These are phyloP conservation scores for Alternaria novae-zelandiae DNA, from an alignment of 2,329 filamentous ascomycete genomes.

Conservation along the genomic window DNA sequence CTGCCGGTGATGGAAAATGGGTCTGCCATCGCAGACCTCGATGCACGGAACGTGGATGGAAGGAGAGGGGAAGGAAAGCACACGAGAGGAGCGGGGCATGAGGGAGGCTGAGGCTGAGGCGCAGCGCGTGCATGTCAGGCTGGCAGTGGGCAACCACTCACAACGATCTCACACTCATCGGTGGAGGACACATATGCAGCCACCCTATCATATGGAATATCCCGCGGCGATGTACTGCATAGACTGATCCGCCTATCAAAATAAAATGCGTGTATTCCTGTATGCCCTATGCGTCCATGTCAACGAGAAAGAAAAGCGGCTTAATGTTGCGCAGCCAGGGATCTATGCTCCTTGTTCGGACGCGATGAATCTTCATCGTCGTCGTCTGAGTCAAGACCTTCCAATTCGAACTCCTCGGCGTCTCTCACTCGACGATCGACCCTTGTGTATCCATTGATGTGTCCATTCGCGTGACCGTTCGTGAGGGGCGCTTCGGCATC, in stretches of 20 bases:
- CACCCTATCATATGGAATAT: too few species aligned
- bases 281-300: background rate
- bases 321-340: constrained; percentile 23
- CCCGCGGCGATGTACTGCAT: background rate
- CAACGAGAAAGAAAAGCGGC: background rate
- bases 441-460: constrained; percentile 49
- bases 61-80: too few species aligned
- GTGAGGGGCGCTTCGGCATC: constrained; percentile 44
- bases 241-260: rapidly evolving
- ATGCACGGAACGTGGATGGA: too few species aligned
- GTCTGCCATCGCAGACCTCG: background rate
- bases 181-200: background rate
- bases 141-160: background rate
- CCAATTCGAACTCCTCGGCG: constrained; percentile 92
- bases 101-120: background rate
- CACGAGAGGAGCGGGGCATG: background rate
- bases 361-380: constrained; percentile 61
- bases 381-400: constrained; percentile 87
- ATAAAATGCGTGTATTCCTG: background rate
- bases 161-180: too few species aligned
- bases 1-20: background rate
- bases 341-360: constrained; percentile 33
- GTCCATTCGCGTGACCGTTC: constrained; percentile 35
- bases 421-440: constrained; percentile 71
- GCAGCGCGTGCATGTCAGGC: background rate